Base-by-base conservation (phyloP, 345 rosid species). In the Isatis tinctoria region DNA sequence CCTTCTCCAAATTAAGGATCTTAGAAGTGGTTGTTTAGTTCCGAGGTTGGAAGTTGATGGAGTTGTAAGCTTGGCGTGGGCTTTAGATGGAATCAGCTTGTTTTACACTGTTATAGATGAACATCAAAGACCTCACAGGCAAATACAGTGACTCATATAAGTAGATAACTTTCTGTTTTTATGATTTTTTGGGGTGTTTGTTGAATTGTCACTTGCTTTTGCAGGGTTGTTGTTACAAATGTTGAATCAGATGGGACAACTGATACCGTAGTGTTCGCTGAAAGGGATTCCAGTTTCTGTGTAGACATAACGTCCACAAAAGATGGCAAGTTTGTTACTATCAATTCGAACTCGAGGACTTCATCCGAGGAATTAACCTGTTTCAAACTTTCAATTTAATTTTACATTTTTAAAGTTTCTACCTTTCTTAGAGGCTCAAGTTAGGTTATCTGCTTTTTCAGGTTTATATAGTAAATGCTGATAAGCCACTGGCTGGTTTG, bases 331-430 rank as follows among this genome's bases (percentile, higher is more conserved):
- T 93, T 90, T 74, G 87, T 91, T 37, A 88, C 98, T 61, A 86
- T 93, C 80, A 93, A 93, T 86, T 93, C 98, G 28, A 91, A 91
- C 75, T 88, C 98, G 62, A 89, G 98, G 85, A 86, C 92, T 72
- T 93, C 97, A 73, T 93, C 98, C 3, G 94, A 93, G 98, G 93
- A 81, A 86, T 78, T 78, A 60, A 78, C 75, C 75, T 74, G 33
- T 56, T 56, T 54, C 9, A 8, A 65, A 56, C 36, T 82, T 76
- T 79, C 73, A 56, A 40, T 70, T 76, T 52, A 22, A 37, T 62
- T 60, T 47, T 58, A 56, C 66, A 60, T 13, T 59, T 43, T 43
- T 13, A 14, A 44, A 37, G 58, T 12, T 39, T 13, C n/a, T 33
- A 59, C 17, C 6, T 63, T 43, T 47, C 44, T 9, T 36, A 48